These are phyloP conservation scores for Plenodomus biglobosus DNA, from an alignment of 2,329 filamentous ascomycete species.

Conservation along the genomic window DNA sequence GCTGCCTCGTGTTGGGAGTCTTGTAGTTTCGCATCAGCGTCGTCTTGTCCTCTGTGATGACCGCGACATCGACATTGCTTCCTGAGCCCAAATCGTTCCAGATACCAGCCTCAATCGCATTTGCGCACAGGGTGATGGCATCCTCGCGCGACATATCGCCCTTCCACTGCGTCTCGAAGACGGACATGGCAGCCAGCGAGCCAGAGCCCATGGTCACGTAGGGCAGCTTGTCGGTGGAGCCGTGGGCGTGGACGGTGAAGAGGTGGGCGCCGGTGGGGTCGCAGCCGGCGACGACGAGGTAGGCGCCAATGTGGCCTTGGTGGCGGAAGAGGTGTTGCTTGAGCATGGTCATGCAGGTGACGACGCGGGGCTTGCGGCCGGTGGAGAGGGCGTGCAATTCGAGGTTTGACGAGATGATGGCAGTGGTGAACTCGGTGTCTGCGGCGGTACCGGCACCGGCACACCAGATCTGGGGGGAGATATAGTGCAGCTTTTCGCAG, in stretches of 20 bases:
- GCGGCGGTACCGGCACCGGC: slow-evolving; percentile 96
- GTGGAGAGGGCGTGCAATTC: slow-evolving; percentile 96
- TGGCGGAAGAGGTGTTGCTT: slow-evolving; percentile 99
- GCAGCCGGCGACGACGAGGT: slow-evolving; percentile 94
- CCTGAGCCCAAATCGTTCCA: slow-evolving; percentile 98
- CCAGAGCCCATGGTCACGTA: slow-evolving; percentile 99
- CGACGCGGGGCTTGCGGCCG: slow-evolving; percentile 92
- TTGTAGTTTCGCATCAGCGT: slow-evolving; percentile 90
- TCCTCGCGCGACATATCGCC: slow-evolving; percentile 72
- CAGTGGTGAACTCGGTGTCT: slow-evolving; percentile 98
- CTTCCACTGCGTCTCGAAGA: slow-evolving; percentile 98
- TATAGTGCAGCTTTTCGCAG: slow-evolving; percentile 99
- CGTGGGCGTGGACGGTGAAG: slow-evolving; percentile 98
- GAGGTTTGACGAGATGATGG: slow-evolving; percentile 97
- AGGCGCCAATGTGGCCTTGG: slow-evolving; percentile 96
- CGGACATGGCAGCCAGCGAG: slow-evolving; percentile 93
- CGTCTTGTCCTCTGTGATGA: slow-evolving; percentile 95
- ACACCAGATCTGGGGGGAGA: slow-evolving; percentile 98
- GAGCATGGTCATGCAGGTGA: slow-evolving; percentile 98
- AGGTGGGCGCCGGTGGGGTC: slow-evolving; percentile 94
- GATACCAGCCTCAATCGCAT: slow-evolving; percentile 94
- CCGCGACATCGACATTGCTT: slow-evolving; percentile 93
- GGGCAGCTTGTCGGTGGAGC: slow-evolving; percentile 95
- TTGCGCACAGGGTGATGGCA: slow-evolving; percentile 77
- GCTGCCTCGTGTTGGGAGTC: slow-evolving; percentile 84